Evolutionary conservation across 495 filamentous ascomycete genomes (phyloP), one percentile per base, ranked within the genome.

Genomic region (Oleoguttula mirabilis): DNA sequence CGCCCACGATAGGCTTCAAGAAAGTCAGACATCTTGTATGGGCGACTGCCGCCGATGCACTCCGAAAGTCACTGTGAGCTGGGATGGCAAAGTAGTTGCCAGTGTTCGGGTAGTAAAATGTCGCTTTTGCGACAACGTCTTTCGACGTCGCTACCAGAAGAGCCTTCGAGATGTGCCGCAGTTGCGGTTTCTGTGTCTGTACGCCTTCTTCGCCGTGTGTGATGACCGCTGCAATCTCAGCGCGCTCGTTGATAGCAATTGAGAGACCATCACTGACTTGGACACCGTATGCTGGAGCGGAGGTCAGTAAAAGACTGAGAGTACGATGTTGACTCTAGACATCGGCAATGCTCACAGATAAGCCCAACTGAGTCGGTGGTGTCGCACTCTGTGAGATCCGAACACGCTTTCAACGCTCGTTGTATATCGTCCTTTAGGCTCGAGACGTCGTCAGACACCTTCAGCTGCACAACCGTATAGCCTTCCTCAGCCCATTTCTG

Each of bases 401-500:
- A 7, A 28, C 7, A n/a, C 7, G 25, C 25, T n/a, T 28, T 7
- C 7, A 28, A 7, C 7, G 25, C 25, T 28, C n/a, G 7, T 7
- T 28, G 7, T 28, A 28, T 28, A 32, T 3, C 43, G 38, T 20
- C n/a, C n/a, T n/a, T n/a, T n/a, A n/a, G n/a, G n/a, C n/a, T 32
- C 32, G 25, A 28, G 25, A 28, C n/a, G 21, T 43, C 44, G n/a
- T 39, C 47, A 1, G 45, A 21, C 6, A 43, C 48, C 30, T 32
- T 19, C 0, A 73, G 46, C 47, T 70, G 64, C 0, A 57, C 68
- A 2, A 73, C 69, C 1, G 68, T 62, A 40, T 67, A 76, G 4
- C 73, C 67, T 56, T 76, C 72, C 52, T 77, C 72, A 3, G 72
- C 73, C 71, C 73, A 77, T 60, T 76, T 77, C 39, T 64, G 50